Base-by-base conservation (phyloP, 345 rosid species). In the Aegle marmelos region DNA sequence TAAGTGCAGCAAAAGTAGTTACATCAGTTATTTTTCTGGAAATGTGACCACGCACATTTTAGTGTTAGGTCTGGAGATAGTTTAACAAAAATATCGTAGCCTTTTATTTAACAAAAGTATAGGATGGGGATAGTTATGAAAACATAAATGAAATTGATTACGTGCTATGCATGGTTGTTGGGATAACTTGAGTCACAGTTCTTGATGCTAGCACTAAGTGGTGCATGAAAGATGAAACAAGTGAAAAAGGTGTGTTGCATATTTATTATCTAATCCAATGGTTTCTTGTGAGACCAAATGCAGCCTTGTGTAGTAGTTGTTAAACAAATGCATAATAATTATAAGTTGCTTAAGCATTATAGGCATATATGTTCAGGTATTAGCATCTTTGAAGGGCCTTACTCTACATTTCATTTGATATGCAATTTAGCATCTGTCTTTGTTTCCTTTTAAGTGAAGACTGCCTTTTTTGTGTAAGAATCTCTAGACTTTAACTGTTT, bases 211-310 rank as follows among this genome's bases (percentile, higher is more conserved):
- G 13, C 11, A 19, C 36, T 0, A 10, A 30, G 4, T 21, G 5
- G 56, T 7, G 27, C 31, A 16, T 4, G 6, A 63, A 30, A 21
- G 21, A 75, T 65, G 70, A 31, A 30, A 30, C 22, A 60, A 8
- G 22, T 63, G n/a, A 58, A 14, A 66, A 54, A 66, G 61, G 50
- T 14, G 19, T 53, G 72, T 16, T n/a, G n/a, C 60, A 6, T 50
- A 7, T 62, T 10, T 45, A 11, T 48, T 37, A 41, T 45, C 22
- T 61, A 74, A 63, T 74, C 70, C 60, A 41, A 50, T 7, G 25
- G 24, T 57, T 71, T 48, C 4, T 48, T 19, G 28, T 71, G 31
- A 72, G 75, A 37, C 76, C 56, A 60, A 73, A 74, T 73, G 36
- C 4, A 1, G 50, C 50, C 50, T 6, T 64, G 19, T 11, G 9